These are phyloP conservation scores for Tuctoria greenei DNA, from an alignment of 176 grass and related monocot species.

Conservation along the genomic window DNA sequence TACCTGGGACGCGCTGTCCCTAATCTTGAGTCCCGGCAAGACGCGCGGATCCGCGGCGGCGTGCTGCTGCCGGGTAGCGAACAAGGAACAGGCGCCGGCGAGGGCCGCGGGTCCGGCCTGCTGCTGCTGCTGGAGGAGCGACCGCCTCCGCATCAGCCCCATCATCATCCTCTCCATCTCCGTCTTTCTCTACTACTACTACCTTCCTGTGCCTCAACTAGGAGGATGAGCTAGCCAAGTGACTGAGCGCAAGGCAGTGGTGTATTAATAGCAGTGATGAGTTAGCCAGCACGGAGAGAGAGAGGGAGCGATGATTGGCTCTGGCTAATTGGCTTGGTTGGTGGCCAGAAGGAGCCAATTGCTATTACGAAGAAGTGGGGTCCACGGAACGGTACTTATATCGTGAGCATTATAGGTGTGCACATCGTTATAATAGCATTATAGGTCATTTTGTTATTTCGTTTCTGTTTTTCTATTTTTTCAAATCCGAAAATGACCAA, in stretches of 20 bases:
- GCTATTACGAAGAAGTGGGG: too few species aligned
- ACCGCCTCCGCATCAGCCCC: slow-evolving; percentile 37
- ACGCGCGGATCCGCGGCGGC: slow-evolving; percentile 22
- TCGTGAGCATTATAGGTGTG: too few species aligned
- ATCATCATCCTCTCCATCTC: slow-evolving; percentile 48
- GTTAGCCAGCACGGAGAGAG: neutral
- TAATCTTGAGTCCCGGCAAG: slow-evolving; percentile 56
- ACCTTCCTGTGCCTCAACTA: neutral
- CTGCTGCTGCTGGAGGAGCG: slow-evolving; percentile 14
- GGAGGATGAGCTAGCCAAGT: neutral
- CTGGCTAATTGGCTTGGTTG: neutral
- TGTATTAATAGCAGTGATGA: neutral
- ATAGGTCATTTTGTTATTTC: too few species aligned
- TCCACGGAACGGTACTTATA: too few species aligned
- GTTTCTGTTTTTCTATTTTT: too few species aligned
- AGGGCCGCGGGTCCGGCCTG: neutral
- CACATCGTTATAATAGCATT: too few species aligned
- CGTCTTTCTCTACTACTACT: too few species aligned
- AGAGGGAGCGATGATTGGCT: neutral
- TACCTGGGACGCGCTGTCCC: slow-evolving; percentile 56
- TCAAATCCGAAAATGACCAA: too few species aligned
- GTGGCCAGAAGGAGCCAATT: too few species aligned
- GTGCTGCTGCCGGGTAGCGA: slow-evolving; percentile 53
- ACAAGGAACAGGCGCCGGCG: neutral
- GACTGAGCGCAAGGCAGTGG: neutral